Conservation (phyloP, 2,329 filamentous ascomycete species). For the Cryphonectria carpinicola region DNA sequence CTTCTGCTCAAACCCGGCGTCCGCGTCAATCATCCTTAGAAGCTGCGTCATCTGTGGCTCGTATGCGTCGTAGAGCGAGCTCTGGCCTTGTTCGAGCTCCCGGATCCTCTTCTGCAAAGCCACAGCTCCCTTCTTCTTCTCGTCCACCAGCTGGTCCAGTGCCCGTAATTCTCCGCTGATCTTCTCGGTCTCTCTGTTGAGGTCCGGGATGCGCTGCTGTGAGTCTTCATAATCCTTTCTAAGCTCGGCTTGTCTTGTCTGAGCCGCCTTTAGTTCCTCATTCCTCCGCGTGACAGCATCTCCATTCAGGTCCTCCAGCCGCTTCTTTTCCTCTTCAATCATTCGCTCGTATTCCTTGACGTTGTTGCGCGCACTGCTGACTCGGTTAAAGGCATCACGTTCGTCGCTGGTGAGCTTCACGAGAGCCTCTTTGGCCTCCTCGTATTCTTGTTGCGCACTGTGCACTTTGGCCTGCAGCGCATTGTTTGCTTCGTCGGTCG, state of each 20-base stretch:
- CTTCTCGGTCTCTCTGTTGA: slow-evolving; percentile 40
- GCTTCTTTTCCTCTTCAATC: slow-evolving; percentile 60
- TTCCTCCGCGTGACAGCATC: slow-evolving; percentile 68
- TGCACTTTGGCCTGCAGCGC: slow-evolving; percentile 51
- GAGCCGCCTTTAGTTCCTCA: slow-evolving; percentile 61
- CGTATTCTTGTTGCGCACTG: slow-evolving; percentile 55
- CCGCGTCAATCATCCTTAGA: slow-evolving; percentile 69
- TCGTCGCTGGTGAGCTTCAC: slow-evolving; percentile 64
- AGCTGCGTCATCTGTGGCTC: slow-evolving; percentile 65
- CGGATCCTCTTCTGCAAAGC: slow-evolving; percentile 55
- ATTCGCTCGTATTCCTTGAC: slow-evolving; percentile 50
- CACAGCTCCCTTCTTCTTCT: slow-evolving; percentile 59
- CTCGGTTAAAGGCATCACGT: slow-evolving; percentile 62
- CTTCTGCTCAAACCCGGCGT: slow-evolving; percentile 67
- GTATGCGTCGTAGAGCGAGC: slow-evolving; percentile 67
- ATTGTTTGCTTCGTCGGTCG: slow-evolving; percentile 51
- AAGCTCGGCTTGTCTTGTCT: slow-evolving; percentile 52
- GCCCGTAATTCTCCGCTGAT: slow-evolving; percentile 39
- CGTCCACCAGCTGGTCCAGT: slow-evolving; percentile 39
- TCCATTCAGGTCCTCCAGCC: slow-evolving; percentile 70
- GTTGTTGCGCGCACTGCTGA: slow-evolving; percentile 57
- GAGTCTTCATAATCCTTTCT: slow-evolving; percentile 38
- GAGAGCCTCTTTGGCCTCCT: slow-evolving; percentile 59
- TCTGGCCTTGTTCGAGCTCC: slow-evolving; percentile 59
- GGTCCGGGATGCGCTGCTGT: slow-evolving; percentile 38